These are phyloP conservation scores for Macrophomina phaseolina DNA, from an alignment of 2,329 filamentous ascomycete genomes.

Conservation along the genomic window DNA sequence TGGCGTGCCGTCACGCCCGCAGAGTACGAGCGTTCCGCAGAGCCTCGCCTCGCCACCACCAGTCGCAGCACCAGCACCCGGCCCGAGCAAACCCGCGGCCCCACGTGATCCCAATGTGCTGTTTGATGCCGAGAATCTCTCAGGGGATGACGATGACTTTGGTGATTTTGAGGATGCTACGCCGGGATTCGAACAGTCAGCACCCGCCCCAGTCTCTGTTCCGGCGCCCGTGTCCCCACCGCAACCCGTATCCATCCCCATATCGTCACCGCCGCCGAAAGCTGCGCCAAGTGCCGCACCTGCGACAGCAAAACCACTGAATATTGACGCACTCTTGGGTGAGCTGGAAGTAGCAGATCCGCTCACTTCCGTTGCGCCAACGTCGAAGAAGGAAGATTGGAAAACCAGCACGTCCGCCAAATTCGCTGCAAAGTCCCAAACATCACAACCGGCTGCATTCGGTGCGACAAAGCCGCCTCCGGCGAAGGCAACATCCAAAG, in stretches of 20 bases:
- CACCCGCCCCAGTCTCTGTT: conserved; percentile 28
- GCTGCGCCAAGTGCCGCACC: conserved; percentile 29
- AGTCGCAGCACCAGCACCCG: neutral
- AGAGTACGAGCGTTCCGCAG: neutral
- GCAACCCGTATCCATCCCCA: neutral
- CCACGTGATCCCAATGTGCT: conserved; percentile 44
- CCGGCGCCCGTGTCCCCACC: neutral
- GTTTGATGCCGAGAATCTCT: conserved; percentile 47
- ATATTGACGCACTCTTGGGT: conserved; percentile 18
- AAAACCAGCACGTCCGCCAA: conserved; percentile 24
- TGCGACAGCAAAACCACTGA: conserved; percentile 5
- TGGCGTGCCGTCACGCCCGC: conserved; percentile 16
- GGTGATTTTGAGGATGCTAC: conserved; percentile 40
- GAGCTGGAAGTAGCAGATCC: conserved; percentile 19
- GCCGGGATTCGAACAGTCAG: conserved; percentile 2
- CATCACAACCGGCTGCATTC: neutral
- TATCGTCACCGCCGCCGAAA: conserved; percentile 30
- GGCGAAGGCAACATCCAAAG: conserved; percentile 32
- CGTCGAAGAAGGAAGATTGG: conserved; percentile 23
- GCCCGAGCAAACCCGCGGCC: conserved; percentile 11
- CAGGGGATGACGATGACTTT: conserved; percentile 44
- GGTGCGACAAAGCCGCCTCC: conserved; percentile 35
- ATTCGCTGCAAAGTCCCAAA: conserved; percentile 15
- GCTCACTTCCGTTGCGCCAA: conserved; percentile 20
- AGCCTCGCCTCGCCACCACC: neutral